Evolutionary conservation across 2,329 filamentous ascomycete genomes (phyloP).

Genomic region (Colletotrichum orbiculare): DNA sequence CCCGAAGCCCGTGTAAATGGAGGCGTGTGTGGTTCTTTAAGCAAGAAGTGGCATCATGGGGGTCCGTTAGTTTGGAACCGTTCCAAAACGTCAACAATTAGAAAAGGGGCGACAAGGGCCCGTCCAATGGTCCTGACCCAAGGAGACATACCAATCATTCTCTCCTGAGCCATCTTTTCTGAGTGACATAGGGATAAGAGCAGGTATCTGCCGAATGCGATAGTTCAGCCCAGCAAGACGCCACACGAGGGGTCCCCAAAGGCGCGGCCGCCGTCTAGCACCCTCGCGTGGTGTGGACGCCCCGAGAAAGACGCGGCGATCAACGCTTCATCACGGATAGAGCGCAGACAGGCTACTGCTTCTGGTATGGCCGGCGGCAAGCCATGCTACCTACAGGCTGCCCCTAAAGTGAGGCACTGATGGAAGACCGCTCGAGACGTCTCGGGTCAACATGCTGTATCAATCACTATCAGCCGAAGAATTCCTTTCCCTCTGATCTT

Average conservation of each 20-base stretch:
- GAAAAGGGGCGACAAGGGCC: background rate
- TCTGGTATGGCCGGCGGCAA: constrained; percentile 15
- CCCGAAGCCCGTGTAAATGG: background rate
- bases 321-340: constrained; percentile 10
- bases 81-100: constrained; percentile 1
- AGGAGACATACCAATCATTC: background rate
- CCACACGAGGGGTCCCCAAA: background rate
- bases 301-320: constrained; percentile 7
- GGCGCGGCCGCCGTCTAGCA: background rate
- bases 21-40: constrained; percentile 5
- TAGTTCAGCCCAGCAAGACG: constrained; percentile 17
- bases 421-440: constrained; percentile 9
- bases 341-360: constrained; percentile 15
- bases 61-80: constrained; percentile 11
- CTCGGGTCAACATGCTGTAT: background rate
- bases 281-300: constrained; percentile 14
- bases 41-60: background rate
- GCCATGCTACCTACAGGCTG: background rate
- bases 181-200: background rate
- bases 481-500: background rate
- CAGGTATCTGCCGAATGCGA: constrained; percentile 21
- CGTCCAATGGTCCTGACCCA: background rate
- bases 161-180: constrained; percentile 10
- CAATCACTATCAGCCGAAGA: background rate
- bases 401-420: constrained; percentile 10